phyloP scores from a whole-genome alignment of 768 basidiomycete species.

The Megacollybia marginata region DNA sequence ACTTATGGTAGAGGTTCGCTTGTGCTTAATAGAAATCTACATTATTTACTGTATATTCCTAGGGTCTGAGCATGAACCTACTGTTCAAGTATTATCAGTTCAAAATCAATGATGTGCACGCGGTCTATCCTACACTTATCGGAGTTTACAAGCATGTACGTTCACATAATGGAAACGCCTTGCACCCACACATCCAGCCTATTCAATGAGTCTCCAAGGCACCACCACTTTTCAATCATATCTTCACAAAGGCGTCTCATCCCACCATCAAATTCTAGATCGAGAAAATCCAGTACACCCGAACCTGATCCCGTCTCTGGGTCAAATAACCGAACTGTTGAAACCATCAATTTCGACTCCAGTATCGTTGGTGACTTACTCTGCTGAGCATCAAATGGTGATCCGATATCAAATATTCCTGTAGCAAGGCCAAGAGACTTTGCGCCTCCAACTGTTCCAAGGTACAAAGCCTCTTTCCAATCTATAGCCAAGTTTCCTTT shows the following conservation, averaged over 20 bases:
- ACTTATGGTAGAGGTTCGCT: too few relatives aligned
- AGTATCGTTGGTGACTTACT: conserved; percentile 38
- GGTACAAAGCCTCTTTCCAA: conserved; percentile 77
- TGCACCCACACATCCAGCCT: conserved; percentile 70
- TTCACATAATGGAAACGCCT: conserved; percentile 26
- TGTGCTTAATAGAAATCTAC: too few relatives aligned
- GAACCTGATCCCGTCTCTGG: conserved; percentile 31
- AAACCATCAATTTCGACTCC: neutral
- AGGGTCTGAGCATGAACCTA: too few relatives aligned
- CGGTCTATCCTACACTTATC: too few relatives aligned
- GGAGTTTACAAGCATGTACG: neutral
- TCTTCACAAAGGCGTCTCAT: conserved; percentile 30
- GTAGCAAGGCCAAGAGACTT: conserved; percentile 54
- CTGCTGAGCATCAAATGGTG: conserved; percentile 69
- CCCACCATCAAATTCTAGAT: conserved; percentile 8
- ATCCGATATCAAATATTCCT: conserved; percentile 54
- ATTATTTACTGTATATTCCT: too few relatives aligned
- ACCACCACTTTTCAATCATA: conserved; percentile 88
- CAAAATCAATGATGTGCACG: too few relatives aligned
- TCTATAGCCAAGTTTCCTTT: conserved; percentile 45
- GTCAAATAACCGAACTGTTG: conserved; percentile 42
- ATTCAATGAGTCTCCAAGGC: conserved; percentile 66
- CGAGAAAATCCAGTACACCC: conserved; percentile 68
- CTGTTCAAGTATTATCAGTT: too few relatives aligned
- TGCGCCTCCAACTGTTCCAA: conserved; percentile 79